A percentile compares a stretch with the other conserved stretches of the same genome.
Conservation (phyloP, 768 basidiomycete genomes). For the Rhodotorula kratochvilovae region DNA sequence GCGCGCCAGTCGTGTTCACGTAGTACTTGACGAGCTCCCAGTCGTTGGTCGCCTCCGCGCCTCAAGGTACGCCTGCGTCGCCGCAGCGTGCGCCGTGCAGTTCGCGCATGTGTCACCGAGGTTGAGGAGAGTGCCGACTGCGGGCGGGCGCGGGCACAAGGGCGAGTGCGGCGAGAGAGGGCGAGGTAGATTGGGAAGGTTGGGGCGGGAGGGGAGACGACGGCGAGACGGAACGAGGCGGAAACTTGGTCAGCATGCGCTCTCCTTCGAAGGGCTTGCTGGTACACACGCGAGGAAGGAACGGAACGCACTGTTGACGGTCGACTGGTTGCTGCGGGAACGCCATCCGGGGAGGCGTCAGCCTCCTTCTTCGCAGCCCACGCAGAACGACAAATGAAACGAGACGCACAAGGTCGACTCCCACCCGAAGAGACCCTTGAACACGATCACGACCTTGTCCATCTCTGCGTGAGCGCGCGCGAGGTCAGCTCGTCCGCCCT, state of each 20-base stretch:
- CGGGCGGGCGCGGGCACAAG: too few species aligned
- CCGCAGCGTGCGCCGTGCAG: slow-evolving; percentile 40
- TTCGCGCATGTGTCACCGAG: slow-evolving; percentile 30
- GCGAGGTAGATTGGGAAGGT: too few species aligned
- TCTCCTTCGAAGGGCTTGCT: too few species aligned
- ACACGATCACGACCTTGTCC: slow-evolving; percentile 43
- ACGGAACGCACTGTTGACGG: slow-evolving; percentile 21
- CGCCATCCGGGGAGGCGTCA: neutral
- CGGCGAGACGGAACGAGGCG: too few species aligned
- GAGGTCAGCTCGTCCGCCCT: neutral
- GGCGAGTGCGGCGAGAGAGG: too few species aligned
- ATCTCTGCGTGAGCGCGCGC: slow-evolving; percentile 12
- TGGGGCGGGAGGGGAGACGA: too few species aligned
- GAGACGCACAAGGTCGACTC: slow-evolving; percentile 33
- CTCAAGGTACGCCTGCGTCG: slow-evolving; percentile 40
- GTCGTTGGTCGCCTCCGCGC: slow-evolving; percentile 39
- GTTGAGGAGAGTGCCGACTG: slow-evolving; percentile 29
- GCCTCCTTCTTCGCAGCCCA: too few species aligned
- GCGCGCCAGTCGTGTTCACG: slow-evolving; percentile 34
- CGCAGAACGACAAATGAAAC: fast-evolving
- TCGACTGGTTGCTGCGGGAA: slow-evolving; percentile 24
- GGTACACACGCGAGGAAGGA: too few species aligned
- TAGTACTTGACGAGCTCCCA: slow-evolving; percentile 32
- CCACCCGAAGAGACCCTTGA: slow-evolving; percentile 38
- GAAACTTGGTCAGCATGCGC: too few species aligned